Percentiles rank a stretch among this genome's conserved stretches.
Evolutionary conservation across 73 alveolate genomes (phyloP).

Genomic region (Effrenium voratum): DNA sequence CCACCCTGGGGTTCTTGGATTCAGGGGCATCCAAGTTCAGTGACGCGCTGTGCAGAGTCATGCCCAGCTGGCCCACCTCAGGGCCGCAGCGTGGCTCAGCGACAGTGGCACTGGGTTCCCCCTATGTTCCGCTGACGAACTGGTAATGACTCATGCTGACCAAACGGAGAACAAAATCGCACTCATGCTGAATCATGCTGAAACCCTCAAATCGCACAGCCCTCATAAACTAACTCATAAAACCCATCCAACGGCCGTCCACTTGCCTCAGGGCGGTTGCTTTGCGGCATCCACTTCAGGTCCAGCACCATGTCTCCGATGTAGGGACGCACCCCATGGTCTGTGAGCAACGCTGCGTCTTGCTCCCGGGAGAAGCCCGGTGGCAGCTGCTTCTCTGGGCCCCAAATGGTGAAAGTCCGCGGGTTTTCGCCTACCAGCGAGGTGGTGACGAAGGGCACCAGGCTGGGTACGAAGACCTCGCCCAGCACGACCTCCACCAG

Average conservation of each 20-base stretch:
- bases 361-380: conserved; percentile 80
- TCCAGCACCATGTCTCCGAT: conserved; percentile 84
- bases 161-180: too few relatives aligned
- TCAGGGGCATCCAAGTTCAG: conserved; percentile 84
- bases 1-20: conserved; percentile 87
- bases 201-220: neutral
- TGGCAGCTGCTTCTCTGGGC: conserved; percentile 88
- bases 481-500: neutral
- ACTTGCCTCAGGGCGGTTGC: too few relatives aligned
- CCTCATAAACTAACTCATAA: too few relatives aligned
- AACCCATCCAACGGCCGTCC: too few relatives aligned
- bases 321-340: conserved; percentile 62
- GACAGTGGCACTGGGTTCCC: too few relatives aligned
- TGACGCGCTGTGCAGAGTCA: conserved; percentile 38
- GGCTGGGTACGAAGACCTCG: conserved; percentile 49
- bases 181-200: too few relatives aligned
- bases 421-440: conserved; percentile 51
- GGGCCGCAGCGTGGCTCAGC: too few relatives aligned
- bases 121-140: too few relatives aligned
- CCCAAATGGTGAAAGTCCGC: conserved; percentile 86
- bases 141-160: too few relatives aligned
- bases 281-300: too few relatives aligned
- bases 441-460: conserved; percentile 34
- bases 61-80: conserved; percentile 80
- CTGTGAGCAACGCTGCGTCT: conserved; percentile 74